These are phyloP conservation scores for Paecilomyces variotii DNA, from an alignment of 2,329 filamentous ascomycete genomes.

Conservation along the genomic window DNA sequence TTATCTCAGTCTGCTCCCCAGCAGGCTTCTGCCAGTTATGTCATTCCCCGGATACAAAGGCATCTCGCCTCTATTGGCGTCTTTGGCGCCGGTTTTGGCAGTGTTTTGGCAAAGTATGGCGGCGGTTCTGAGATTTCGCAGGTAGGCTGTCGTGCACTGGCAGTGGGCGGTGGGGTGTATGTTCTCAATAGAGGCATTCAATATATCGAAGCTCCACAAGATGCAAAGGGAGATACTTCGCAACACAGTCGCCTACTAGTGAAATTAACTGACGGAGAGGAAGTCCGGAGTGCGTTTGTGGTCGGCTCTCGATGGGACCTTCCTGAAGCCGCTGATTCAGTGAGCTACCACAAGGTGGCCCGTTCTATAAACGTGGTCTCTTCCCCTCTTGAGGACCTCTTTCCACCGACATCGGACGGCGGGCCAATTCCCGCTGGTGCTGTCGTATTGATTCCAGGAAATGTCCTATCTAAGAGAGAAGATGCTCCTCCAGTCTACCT, in stretches of 20 bases:
- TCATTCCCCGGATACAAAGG: conserved; percentile 64
- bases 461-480: conserved; percentile 19
- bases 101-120: conserved; percentile 88
- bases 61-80: conserved; percentile 81
- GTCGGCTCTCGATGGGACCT: conserved; percentile 33
- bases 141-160: conserved; percentile 80
- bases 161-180: conserved; percentile 86
- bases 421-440: conserved; percentile 65
- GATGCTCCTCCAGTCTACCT: conserved; percentile 47
- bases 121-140: conserved; percentile 83
- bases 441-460: conserved; percentile 33
- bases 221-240: conserved; percentile 4
- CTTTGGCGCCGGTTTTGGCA: conserved; percentile 82
- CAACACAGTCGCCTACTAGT: conserved; percentile 18
- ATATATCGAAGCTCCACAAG: conserved; percentile 10
- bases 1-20: conserved; percentile 55
- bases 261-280: conserved; percentile 29
- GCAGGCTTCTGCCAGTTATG: conserved; percentile 55
- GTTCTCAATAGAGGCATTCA: conserved; percentile 67
- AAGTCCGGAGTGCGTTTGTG: conserved; percentile 27
- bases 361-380: conserved; percentile 63
- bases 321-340: conserved; percentile 11
- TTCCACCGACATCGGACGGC: conserved; percentile 64
- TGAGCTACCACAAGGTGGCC: conserved; percentile 36
- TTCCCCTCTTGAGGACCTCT: conserved; percentile 57